Evolutionary conservation across 2,329 filamentous ascomycete species (phyloP).

Genomic region (Epichloe elymi): DNA sequence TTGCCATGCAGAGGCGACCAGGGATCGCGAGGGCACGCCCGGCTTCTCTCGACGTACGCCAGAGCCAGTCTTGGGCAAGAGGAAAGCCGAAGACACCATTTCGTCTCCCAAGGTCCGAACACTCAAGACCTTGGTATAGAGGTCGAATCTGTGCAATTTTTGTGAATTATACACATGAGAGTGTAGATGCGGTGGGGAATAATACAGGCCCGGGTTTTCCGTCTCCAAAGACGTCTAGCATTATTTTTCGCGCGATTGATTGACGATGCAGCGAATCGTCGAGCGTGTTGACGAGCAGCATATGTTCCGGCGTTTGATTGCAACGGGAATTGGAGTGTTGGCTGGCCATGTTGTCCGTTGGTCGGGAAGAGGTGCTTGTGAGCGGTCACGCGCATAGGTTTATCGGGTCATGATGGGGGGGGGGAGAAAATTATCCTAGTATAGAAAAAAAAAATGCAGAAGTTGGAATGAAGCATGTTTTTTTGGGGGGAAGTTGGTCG

Average conservation of each 20-base stretch:
- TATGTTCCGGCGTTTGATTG: constrained; percentile 1
- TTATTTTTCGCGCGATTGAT: not conserved
- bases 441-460: too few species aligned
- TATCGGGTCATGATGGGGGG: not conserved
- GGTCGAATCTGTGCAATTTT: not conserved
- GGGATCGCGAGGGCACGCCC: constrained; percentile 40
- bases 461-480: too few species aligned
- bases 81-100: constrained; percentile 54
- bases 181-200: not conserved
- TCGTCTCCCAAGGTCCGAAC: constrained; percentile 24
- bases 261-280: not conserved
- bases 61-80: constrained; percentile 56
- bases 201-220: not conserved
- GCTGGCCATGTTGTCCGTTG: not conserved
- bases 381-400: not conserved
- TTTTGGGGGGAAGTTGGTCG: too few species aligned
- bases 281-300: not conserved
- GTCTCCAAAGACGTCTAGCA: not conserved
- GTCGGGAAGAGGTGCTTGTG: not conserved
- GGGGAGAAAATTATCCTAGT: not conserved
- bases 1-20: constrained; percentile 73
- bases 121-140: constrained; percentile 21
- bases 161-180: not conserved
- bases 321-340: not conserved
- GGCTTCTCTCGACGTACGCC: constrained; percentile 37